A percentile compares a stretch with the other conserved stretches of the same genome.
phyloP scores from a whole-genome alignment of 805 yeast species.

The Maudiozyma barnettii region DNA sequence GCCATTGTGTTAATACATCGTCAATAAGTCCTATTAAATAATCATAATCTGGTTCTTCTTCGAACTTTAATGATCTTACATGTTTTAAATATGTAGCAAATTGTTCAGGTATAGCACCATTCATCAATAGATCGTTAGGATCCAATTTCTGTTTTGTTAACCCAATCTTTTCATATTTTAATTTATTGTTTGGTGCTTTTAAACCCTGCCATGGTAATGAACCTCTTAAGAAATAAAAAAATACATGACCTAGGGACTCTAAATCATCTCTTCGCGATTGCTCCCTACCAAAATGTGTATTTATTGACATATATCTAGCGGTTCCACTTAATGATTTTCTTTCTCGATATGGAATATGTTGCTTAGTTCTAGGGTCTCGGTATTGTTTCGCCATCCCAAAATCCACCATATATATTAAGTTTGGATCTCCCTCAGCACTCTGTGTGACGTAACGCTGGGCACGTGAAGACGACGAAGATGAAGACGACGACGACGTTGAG shows the following conservation, averaged over 20 bases:
- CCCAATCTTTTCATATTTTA: conserved; percentile 85
- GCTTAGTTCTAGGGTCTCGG: conserved; percentile 91
- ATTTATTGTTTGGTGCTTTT: conserved; percentile 96
- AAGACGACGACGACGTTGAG: background rate
- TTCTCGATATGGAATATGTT: conserved; percentile 94
- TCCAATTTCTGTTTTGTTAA: conserved; percentile 67
- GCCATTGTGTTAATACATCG: conserved; percentile 46
- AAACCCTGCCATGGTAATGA: conserved; percentile 98
- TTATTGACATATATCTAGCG: conserved; percentile 96
- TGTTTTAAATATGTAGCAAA: conserved; percentile 65
- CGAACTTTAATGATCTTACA: conserved; percentile 62
- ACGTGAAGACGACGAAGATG: conserved; percentile 36
- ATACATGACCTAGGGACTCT: conserved; percentile 94
- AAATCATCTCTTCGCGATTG: conserved; percentile 94
- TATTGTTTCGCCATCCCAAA: conserved; percentile 99
- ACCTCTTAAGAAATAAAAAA: conserved; percentile 89
- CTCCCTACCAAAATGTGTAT: conserved; percentile 95
- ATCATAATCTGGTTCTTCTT: conserved; percentile 71
- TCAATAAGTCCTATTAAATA: conserved; percentile 54
- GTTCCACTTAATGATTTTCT: conserved; percentile 94
- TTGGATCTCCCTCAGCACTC: conserved; percentile 43
- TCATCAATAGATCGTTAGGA: conserved; percentile 48
- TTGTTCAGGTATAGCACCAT: conserved; percentile 52
- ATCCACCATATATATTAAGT: conserved; percentile 81
- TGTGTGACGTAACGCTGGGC: conserved; percentile 24